Percentiles rank a stretch among this genome's conserved stretches.
Conservation (phyloP, 805 yeast species). For the Starmerella etchellsii region DNA sequence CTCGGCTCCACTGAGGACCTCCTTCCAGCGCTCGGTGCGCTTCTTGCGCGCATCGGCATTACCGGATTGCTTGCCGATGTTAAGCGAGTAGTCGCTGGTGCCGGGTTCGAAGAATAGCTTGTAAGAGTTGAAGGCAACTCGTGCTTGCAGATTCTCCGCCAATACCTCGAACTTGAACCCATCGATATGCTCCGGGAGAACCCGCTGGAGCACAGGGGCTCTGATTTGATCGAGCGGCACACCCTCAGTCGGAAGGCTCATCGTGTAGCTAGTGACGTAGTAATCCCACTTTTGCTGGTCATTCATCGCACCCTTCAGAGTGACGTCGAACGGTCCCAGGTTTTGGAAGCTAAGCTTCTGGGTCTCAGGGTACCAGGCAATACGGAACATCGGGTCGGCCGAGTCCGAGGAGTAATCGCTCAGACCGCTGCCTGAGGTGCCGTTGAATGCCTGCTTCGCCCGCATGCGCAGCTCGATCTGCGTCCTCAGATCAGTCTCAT, state of each 20-base stretch:
- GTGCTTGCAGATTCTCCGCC: conserved; percentile 60
- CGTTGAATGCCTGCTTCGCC: conserved; percentile 59
- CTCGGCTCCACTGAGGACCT: conserved; percentile 10
- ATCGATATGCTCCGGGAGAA: conserved; percentile 23
- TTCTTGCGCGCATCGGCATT: conserved; percentile 4
- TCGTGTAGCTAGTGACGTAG: conserved; percentile 79
- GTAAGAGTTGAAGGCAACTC: conserved; percentile 66
- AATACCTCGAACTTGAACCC: conserved; percentile 38
- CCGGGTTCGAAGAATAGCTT: conserved; percentile 67
- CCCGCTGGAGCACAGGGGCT: conserved; percentile 60
- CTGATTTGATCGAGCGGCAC: conserved; percentile 62
- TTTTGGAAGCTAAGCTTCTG: conserved; percentile 58
- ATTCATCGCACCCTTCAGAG: conserved; percentile 55
- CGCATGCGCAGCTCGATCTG: conserved; percentile 86
- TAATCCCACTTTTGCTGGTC: conserved; percentile 83
- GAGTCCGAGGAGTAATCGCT: conserved; percentile 32
- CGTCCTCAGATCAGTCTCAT: conserved; percentile 60
- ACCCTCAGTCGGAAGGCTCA: conserved; percentile 97
- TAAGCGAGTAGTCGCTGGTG: conserved; percentile 57
- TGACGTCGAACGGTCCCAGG: conserved; percentile 77
- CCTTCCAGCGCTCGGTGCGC: conserved; percentile 16
- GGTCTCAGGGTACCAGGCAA: conserved; percentile 48
- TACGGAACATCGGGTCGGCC: conserved; percentile 77
- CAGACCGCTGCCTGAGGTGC: conserved; percentile 14
- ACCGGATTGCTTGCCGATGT: conserved; percentile 3